phyloP scores from a whole-genome alignment of 73 alveolate genomes.

The Paramecium caudatum region DNA sequence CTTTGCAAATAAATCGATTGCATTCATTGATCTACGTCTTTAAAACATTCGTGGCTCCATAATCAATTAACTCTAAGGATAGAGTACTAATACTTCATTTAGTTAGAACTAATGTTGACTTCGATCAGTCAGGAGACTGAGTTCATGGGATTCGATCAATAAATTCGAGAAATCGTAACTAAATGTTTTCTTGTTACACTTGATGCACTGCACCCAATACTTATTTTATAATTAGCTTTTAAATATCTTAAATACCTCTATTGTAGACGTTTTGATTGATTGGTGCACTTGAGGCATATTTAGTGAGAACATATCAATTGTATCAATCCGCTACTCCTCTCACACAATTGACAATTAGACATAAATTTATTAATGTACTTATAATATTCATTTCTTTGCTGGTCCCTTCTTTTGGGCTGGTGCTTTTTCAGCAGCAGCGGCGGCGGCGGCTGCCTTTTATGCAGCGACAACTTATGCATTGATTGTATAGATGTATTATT shows the following conservation, averaged over 20 bases:
- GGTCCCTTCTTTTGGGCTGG: constrained; percentile 53
- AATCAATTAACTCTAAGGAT: constrained; percentile 41
- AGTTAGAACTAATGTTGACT: constrained; percentile 21
- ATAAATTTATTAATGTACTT: constrained; percentile 43
- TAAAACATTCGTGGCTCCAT: constrained; percentile 44
- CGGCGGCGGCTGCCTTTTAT: constrained; percentile 71
- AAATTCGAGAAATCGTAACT: constrained; percentile 49
- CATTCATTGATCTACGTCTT: constrained; percentile 60
- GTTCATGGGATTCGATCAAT: constrained; percentile 46
- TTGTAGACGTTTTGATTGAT: not conserved
- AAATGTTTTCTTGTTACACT: constrained; percentile 54
- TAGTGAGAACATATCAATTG: constrained; percentile 27
- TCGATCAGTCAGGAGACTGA: constrained; percentile 62
- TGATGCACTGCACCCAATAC: constrained; percentile 57
- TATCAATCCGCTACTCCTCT: not conserved
- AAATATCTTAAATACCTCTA: constrained; percentile 36
- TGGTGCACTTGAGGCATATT: constrained; percentile 44
- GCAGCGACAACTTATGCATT: constrained; percentile 49
- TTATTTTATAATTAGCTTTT: constrained; percentile 50
- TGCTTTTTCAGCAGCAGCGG: constrained; percentile 36
- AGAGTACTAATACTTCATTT: constrained; percentile 29
- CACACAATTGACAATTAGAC: constrained; percentile 21
- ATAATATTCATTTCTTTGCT: constrained; percentile 54
- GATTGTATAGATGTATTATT: constrained; percentile 58
- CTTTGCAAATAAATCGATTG: constrained; percentile 19